A percentile compares a stretch with the other conserved stretches of the same genome.
These are phyloP conservation scores for Rheum nobile DNA, from an alignment of 148 eudicot genomes.

Conservation along the genomic window DNA sequence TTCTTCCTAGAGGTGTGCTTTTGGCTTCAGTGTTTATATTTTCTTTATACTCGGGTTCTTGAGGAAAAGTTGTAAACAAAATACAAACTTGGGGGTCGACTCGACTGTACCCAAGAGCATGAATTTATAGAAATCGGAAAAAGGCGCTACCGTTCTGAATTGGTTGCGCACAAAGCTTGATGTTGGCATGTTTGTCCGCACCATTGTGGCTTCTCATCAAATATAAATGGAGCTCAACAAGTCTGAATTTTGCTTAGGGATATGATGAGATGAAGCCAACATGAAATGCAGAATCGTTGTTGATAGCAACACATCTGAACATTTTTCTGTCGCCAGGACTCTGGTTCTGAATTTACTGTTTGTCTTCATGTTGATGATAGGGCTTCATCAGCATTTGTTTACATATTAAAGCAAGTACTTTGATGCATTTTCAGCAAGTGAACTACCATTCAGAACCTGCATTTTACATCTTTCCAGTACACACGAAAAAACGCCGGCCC, in stretches of 20 bases:
- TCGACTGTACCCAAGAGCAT: neutral
- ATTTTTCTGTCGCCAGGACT: no score
- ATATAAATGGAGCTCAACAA: neutral
- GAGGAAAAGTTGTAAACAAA: neutral
- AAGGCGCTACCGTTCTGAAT: neutral
- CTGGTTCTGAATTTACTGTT: neutral
- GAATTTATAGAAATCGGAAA: neutral
- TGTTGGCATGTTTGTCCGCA: neutral
- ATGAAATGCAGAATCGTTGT: no score
- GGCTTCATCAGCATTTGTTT: neutral
- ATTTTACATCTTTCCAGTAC: no score
- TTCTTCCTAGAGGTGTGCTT: neutral
- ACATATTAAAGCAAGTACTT: no score
- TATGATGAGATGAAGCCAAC: neutral
- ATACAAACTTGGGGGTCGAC: neutral
- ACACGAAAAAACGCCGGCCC: no score
- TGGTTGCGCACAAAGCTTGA: neutral
- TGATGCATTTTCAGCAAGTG: no score
- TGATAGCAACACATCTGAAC: no score
- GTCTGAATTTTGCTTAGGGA: neutral
- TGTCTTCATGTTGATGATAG: neutral
- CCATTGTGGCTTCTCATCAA: neutral
- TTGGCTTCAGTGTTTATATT: neutral
- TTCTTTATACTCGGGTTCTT: neutral
- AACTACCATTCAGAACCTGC: no score